These are phyloP conservation scores for Hericium coralloides DNA, from an alignment of 768 basidiomycete genomes.

Conservation along the genomic window DNA sequence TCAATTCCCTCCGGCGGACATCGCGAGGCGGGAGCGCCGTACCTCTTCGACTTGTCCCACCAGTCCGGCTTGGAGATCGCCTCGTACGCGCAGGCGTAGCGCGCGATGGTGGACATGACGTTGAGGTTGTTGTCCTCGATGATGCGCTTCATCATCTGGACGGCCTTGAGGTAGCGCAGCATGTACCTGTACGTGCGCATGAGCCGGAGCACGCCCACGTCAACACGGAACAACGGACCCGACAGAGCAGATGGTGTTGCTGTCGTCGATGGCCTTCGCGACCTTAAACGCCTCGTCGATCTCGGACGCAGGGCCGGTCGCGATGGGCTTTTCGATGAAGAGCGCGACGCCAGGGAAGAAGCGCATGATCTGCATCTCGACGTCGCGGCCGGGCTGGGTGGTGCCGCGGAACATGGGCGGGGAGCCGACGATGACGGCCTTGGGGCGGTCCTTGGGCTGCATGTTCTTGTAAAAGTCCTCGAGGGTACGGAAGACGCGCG, in stretches of 20 bases:
- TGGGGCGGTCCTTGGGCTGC: conserved; percentile 56
- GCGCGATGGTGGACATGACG: conserved; percentile 93
- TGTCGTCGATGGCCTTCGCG: conserved; percentile 60
- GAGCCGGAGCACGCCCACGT: background rate
- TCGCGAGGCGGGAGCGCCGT: background rate
- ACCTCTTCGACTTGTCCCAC: conserved; percentile 90
- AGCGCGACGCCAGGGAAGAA: conserved; percentile 82
- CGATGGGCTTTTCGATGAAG: conserved; percentile 90
- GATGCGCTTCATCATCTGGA: conserved; percentile 95
- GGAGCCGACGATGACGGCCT: conserved; percentile 81
- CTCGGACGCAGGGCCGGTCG: conserved; percentile 66
- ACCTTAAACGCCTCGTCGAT: conserved; percentile 63
- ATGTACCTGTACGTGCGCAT: conserved; percentile 53
- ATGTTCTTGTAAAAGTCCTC: conserved; percentile 76
- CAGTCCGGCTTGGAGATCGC: conserved; percentile 75
- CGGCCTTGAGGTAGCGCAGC: conserved; percentile 88
- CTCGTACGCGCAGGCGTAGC: conserved; percentile 87
- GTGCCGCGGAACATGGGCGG: conserved; percentile 93
- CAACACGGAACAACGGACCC: conserved; percentile 43
- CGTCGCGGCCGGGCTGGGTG: conserved; percentile 62
- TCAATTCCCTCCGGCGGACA: background rate
- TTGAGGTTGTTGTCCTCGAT: conserved; percentile 89
- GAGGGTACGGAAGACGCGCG: conserved; percentile 74
- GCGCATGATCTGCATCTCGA: conserved; percentile 83
- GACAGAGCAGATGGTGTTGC: conserved; percentile 76